Evolutionary conservation across 108 stramenopile genomes (phyloP).

Genomic region (Cyclotella cryptica): DNA sequence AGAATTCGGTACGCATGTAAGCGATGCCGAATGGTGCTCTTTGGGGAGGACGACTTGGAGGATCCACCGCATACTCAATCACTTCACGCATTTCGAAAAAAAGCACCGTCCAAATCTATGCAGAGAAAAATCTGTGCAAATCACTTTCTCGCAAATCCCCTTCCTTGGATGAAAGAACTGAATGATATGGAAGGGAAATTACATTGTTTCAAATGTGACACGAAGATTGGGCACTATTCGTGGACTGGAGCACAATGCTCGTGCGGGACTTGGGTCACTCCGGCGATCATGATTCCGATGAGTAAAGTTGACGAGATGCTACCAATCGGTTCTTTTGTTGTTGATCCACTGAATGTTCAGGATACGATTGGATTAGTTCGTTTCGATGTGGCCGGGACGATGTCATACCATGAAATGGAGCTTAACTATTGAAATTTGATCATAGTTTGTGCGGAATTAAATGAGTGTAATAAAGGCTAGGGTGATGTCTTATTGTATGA

Average conservation of each 20-base stretch:
- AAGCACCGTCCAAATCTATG: conserved; percentile 30
- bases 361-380: not conserved
- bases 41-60: conserved; percentile 70
- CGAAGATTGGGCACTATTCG: conserved; percentile 80
- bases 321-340: not conserved
- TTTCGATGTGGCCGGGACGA: not conserved
- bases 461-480: too few relatives aligned
- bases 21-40: conserved; percentile 73
- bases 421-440: not conserved
- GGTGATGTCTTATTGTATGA: too few relatives aligned
- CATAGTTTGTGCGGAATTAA: too few relatives aligned
- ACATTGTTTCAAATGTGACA: conserved; percentile 73
- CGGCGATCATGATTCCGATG: conserved; percentile 79
- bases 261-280: conserved; percentile 88
- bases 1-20: conserved; percentile 70
- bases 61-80: conserved; percentile 65
- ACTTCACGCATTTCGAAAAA: conserved; percentile 51
- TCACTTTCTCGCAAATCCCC: conserved; percentile 64
- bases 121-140: conserved; percentile 37
- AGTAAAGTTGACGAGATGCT: conserved; percentile 74
- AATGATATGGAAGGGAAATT: conserved; percentile 73
- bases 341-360: not conserved
- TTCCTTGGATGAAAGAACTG: conserved; percentile 59
- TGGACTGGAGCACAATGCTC: conserved; percentile 88
- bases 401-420: not conserved